These are phyloP conservation scores for Rhizophagus sp. DNA, from an alignment of 192 early-diverging fungal species.

Conservation along the genomic window DNA sequence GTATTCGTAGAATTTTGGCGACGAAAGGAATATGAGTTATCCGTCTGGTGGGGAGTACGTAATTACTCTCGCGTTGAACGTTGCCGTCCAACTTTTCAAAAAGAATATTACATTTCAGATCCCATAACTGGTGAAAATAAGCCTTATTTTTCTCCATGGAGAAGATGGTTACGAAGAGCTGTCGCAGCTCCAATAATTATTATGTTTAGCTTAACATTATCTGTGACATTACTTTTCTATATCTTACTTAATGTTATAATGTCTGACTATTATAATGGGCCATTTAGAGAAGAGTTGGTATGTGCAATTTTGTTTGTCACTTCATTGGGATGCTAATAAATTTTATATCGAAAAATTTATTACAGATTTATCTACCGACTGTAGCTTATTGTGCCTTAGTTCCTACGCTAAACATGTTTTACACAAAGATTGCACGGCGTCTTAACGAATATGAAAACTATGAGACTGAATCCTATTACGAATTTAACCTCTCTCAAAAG, in stretches of 20 bases:
- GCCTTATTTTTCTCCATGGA: slow-evolving; percentile 72
- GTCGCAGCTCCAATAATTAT: slow-evolving; percentile 58
- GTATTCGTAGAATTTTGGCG: slow-evolving; percentile 83
- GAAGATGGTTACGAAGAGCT: slow-evolving; percentile 65
- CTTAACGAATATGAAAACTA: slow-evolving; percentile 88
- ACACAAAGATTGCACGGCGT: slow-evolving; percentile 55
- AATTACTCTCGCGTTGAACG: slow-evolving; percentile 60
- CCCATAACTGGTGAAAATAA: slow-evolving; percentile 71
- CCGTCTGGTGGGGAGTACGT: slow-evolving; percentile 75
- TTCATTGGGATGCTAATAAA: neutral
- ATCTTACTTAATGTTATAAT: slow-evolving; percentile 76
- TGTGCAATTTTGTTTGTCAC: neutral
- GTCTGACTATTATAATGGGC: slow-evolving; percentile 82
- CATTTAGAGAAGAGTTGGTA: slow-evolving; percentile 59
- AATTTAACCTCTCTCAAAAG: slow-evolving; percentile 74
- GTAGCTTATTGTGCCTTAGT: slow-evolving; percentile 73
- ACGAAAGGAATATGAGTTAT: slow-evolving; percentile 69
- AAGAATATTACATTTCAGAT: slow-evolving; percentile 59
- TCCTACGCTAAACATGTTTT: slow-evolving; percentile 68
- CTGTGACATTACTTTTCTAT: slow-evolving; percentile 65
- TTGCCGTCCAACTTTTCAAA: slow-evolving; percentile 70
- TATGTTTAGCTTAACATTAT: slow-evolving; percentile 58
- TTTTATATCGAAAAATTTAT: neutral
- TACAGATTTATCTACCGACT: slow-evolving; percentile 69
- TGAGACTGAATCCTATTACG: slow-evolving; percentile 67